A percentile compares a stretch with the other conserved stretches of the same genome.
Conservation (phyloP, 441 rosid genomes). For the Gossypium trilobum region DNA sequence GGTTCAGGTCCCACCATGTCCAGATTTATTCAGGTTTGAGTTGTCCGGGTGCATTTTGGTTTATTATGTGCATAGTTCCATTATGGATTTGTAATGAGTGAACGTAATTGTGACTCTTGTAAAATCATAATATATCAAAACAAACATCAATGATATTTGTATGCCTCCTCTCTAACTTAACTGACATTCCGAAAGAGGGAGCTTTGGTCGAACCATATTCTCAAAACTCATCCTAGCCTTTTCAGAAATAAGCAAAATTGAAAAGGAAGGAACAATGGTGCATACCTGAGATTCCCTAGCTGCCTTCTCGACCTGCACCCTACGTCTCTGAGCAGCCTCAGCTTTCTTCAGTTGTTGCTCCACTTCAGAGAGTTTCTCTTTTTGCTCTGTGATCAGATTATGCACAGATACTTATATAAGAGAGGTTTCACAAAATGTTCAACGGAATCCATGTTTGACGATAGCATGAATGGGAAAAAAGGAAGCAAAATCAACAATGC, state of each 20-base stretch:
- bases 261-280: not conserved
- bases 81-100: no score
- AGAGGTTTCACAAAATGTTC: not conserved
- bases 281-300: constrained; percentile 45
- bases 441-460: not conserved
- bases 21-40: no score
- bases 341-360: constrained; percentile 45
- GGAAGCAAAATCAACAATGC: constrained; percentile 11
- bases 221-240: not conserved
- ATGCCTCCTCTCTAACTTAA: not conserved
- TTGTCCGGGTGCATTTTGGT: no score
- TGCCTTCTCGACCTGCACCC: constrained; percentile 45
- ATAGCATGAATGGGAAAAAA: not conserved
- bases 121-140: no score
- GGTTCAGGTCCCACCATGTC: no score
- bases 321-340: constrained; percentile 43
- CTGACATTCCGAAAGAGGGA: not conserved
- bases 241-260: not conserved
- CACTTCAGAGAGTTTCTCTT: constrained; percentile 41
- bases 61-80: no score
- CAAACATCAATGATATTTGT: not conserved
- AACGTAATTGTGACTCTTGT: no score
- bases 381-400: constrained; percentile 28
- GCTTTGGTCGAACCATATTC: not conserved
- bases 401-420: not conserved